These are phyloP conservation scores for Colletotrichum tofieldiae DNA, from an alignment of 2,329 filamentous ascomycete genomes.

Conservation along the genomic window DNA sequence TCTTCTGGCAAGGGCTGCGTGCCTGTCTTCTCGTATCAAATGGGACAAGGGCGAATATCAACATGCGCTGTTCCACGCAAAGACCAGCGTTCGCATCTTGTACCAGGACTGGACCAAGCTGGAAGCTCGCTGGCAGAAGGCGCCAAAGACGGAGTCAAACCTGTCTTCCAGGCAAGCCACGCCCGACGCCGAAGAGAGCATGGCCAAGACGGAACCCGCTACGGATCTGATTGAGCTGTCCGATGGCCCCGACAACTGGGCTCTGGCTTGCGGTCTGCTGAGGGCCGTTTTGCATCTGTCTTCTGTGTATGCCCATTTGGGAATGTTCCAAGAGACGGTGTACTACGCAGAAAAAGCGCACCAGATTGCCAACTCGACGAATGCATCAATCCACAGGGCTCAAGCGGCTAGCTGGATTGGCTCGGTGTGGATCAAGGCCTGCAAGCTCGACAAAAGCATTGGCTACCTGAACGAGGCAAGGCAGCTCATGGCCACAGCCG, in stretches of 20 bases:
- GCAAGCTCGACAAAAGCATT: conserved; percentile 71
- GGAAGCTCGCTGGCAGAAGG: conserved; percentile 53
- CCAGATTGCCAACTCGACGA: conserved; percentile 80
- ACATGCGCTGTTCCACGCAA: conserved; percentile 70
- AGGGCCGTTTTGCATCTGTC: conserved; percentile 82
- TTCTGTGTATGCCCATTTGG: conserved; percentile 84
- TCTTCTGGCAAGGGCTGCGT: conserved; percentile 71
- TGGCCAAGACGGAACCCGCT: conserved; percentile 22
- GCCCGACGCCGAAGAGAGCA: conserved; percentile 24
- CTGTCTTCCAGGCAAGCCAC: conserved; percentile 18
- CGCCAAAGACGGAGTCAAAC: conserved; percentile 45
- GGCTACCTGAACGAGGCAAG: conserved; percentile 70
- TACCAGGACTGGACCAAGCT: conserved; percentile 71
- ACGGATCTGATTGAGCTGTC: conserved; percentile 60
- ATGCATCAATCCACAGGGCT: conserved; percentile 72
- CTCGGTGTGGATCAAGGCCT: conserved; percentile 70
- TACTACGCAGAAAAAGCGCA: conserved; percentile 90
- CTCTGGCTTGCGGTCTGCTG: conserved; percentile 81
- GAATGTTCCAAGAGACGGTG: conserved; percentile 88
- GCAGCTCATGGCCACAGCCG: conserved; percentile 60
- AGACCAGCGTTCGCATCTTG: conserved; percentile 70
- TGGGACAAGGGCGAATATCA: conserved; percentile 74
- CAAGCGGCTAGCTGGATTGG: conserved; percentile 70
- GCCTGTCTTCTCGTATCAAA: conserved; percentile 76
- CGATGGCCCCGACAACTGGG: conserved; percentile 79